phyloP scores from a whole-genome alignment of 768 basidiomycete genomes.

The Leucosporidium creatinivorum region DNA sequence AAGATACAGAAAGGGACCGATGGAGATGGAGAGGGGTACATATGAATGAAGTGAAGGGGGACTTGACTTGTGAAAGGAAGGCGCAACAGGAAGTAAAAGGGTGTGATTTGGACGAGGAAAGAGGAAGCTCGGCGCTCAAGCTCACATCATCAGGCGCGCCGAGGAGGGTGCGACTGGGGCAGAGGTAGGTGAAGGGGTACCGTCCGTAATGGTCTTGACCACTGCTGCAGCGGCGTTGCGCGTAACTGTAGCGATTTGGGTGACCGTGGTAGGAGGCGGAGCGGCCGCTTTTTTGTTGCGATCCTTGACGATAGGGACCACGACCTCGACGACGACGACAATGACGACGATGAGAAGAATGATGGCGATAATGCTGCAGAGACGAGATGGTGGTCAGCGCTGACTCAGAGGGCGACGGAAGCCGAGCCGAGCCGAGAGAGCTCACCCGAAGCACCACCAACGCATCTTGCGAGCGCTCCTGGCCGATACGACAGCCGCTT shows the following conservation, averaged over 20 bases:
- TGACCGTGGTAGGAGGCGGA: not conserved
- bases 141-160: not conserved
- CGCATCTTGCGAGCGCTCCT: constrained; percentile 83
- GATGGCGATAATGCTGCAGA: not conserved
- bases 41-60: too few relatives aligned
- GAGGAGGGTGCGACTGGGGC: not conserved
- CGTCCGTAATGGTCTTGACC: not conserved
- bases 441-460: constrained; percentile 78
- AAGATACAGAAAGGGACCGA: too few relatives aligned
- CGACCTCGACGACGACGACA: constrained; percentile 10
- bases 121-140: not conserved
- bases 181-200: not conserved
- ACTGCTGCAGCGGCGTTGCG: not conserved
- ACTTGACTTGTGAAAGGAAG: too few relatives aligned
- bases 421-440: constrained; percentile 46
- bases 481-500: constrained; percentile 75
- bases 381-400: constrained; percentile 46
- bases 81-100: too few relatives aligned
- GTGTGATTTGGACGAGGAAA: not conserved
- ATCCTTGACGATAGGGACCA: not conserved
- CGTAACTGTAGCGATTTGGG: not conserved
- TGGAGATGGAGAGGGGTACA: too few relatives aligned
- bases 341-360: not conserved
- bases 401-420: constrained; percentile 53
- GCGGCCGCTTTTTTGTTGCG: not conserved